Conservation (phyloP, 2,329 filamentous ascomycete genomes). For the Nigrospora sphaerica region DNA sequence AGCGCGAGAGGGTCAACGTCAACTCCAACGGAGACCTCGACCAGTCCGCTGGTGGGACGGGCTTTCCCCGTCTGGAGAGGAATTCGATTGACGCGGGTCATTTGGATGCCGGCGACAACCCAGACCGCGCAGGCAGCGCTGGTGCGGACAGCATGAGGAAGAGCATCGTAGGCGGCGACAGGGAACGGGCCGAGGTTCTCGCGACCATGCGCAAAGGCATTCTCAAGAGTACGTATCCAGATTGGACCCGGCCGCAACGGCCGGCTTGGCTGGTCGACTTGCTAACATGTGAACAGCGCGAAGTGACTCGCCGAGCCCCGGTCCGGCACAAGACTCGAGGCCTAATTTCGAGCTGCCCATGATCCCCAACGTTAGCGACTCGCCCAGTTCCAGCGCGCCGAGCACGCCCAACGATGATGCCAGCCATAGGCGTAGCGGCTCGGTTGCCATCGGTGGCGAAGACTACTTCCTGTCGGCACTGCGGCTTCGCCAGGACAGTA, state of each 20-base stretch:
- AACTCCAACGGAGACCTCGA: conserved; percentile 58
- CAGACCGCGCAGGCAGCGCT: conserved; percentile 48
- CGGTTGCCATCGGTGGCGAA: conserved; percentile 69
- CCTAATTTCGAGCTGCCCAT: conserved; percentile 51
- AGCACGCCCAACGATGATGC: conserved; percentile 80
- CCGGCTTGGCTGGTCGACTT: not conserved
- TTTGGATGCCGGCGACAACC: conserved; percentile 28
- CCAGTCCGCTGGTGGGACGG: conserved; percentile 64
- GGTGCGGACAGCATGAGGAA: conserved; percentile 62
- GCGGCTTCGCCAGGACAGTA: conserved; percentile 66
- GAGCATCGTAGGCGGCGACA: conserved; percentile 87
- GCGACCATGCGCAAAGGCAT: conserved; percentile 94
- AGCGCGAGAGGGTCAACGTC: conserved; percentile 76
- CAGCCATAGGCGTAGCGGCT: conserved; percentile 59
- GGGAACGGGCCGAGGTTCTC: conserved; percentile 83
- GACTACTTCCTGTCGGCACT: conserved; percentile 84
- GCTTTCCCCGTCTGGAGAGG: conserved; percentile 76
- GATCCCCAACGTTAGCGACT: conserved; percentile 62
- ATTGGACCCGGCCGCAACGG: too few relatives aligned
- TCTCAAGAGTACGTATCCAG: conserved; percentile 64
- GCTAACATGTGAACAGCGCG: conserved; percentile 39
- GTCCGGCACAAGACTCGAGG: conserved; percentile 51
- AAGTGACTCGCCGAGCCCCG: conserved; percentile 61
- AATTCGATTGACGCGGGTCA: conserved; percentile 67
- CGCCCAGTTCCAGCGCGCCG: conserved; percentile 77